These are phyloP conservation scores for Peribolospora kevripleyi DNA, from an alignment of 768 basidiomycete genomes.

Conservation along the genomic window DNA sequence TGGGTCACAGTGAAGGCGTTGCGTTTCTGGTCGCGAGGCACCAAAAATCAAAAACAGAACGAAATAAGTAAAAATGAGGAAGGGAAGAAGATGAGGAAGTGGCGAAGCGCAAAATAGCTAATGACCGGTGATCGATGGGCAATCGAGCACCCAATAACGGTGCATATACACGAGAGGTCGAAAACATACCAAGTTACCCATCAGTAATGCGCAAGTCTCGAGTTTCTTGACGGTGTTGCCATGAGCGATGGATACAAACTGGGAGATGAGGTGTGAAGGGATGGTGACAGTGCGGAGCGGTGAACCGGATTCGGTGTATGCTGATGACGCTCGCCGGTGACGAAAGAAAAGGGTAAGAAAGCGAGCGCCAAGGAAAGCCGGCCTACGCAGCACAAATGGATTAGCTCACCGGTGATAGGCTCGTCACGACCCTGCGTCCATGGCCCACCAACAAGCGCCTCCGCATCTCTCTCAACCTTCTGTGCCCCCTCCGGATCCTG, in stretches of 20 bases:
- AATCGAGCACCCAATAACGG: neutral
- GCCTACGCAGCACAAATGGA: too few relatives aligned
- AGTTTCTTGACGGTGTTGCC: slow-evolving; percentile 51
- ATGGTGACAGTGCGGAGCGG: slow-evolving; percentile 38
- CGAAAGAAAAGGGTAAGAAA: too few relatives aligned
- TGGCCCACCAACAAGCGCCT: too few relatives aligned
- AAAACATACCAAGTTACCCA: slow-evolving; percentile 30
- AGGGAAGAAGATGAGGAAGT: neutral
- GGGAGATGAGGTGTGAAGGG: slow-evolving; percentile 45
- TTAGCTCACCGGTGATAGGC: too few relatives aligned
- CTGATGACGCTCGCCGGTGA: neutral
- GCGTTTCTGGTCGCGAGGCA: slow-evolving; percentile 23
- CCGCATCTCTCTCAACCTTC: too few relatives aligned
- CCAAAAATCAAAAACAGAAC: neutral
- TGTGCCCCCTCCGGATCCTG: too few relatives aligned
- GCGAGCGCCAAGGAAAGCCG: neutral
- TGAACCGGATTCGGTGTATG: slow-evolving; percentile 4
- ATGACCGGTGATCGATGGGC: neutral
- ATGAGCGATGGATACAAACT: slow-evolving; percentile 51
- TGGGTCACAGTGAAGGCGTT: slow-evolving; percentile 49
- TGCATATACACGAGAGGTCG: slow-evolving; percentile 2
- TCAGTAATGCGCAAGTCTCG: slow-evolving; percentile 66
- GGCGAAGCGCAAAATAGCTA: too few relatives aligned
- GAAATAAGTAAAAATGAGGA: neutral
- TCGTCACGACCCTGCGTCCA: too few relatives aligned